These are phyloP conservation scores for Wickerhamomyces bovis DNA, from an alignment of 805 yeast genomes.

Conservation along the genomic window DNA sequence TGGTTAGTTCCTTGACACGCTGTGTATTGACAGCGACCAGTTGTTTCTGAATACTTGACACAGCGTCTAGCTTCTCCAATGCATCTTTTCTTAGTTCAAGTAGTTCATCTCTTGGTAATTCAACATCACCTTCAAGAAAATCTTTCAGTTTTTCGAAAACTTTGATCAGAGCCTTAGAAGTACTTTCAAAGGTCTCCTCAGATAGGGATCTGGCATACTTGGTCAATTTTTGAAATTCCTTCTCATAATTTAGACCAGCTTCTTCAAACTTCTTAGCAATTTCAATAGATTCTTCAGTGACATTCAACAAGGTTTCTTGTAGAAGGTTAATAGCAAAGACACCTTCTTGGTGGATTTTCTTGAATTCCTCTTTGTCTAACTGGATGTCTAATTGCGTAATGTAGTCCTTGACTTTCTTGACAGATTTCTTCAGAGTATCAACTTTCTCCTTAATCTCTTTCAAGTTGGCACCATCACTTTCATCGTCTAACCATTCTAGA, in stretches of 20 bases:
- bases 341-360: constrained; percentile 37
- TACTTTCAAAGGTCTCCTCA: constrained; percentile 24
- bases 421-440: constrained; percentile 20
- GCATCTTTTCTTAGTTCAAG: constrained; percentile 26
- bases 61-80: constrained; percentile 15
- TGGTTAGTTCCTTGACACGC: constrained; percentile 26
- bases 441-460: constrained; percentile 33
- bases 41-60: constrained; percentile 12
- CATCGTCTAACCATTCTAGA: constrained; percentile 77
- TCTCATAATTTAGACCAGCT: constrained; percentile 44
- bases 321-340: constrained; percentile 34
- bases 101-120: constrained; percentile 24
- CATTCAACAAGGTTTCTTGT: constrained; percentile 37
- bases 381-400: constrained; percentile 40
- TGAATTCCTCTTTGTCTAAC: constrained; percentile 40
- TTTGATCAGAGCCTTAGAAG: constrained; percentile 21
- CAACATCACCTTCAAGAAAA: constrained; percentile 18
- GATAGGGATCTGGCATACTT: constrained; percentile 21
- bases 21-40: constrained; percentile 22
- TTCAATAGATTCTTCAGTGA: constrained; percentile 39
- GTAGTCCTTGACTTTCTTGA: constrained; percentile 30
- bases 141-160: constrained; percentile 26
- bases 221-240: constrained; percentile 42
- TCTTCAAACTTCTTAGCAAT: constrained; percentile 38
- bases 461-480: constrained; percentile 44